These are phyloP conservation scores for Pinus tabuliformis DNA, from an alignment of 75 land plant genomes.

Conservation along the genomic window DNA sequence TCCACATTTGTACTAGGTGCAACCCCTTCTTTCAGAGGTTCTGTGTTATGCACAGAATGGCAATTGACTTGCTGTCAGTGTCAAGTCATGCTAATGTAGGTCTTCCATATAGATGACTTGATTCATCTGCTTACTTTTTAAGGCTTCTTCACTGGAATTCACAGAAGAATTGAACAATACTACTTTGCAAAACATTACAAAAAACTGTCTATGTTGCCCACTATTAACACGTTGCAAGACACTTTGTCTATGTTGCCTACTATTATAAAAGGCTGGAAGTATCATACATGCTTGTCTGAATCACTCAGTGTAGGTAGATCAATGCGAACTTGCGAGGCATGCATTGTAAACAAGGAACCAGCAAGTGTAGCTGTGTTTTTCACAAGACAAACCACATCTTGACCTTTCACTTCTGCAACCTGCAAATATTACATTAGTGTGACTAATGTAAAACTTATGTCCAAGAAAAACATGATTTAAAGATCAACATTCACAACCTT, in stretches of 20 bases:
- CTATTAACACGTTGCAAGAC: background rate
- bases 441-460: background rate
- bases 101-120: background rate
- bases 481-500: background rate
- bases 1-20: too few relatives aligned
- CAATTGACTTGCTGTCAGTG: too few relatives aligned
- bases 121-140: background rate
- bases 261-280: background rate
- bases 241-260: background rate
- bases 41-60: too few relatives aligned
- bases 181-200: background rate
- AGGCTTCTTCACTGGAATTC: background rate
- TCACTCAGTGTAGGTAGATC: slow-evolving; percentile 76
- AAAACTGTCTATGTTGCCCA: background rate
- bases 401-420: slow-evolving; percentile 70
- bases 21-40: too few relatives aligned
- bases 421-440: slow-evolving; percentile 11
- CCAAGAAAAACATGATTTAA: background rate
- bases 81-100: background rate
- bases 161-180: background rate
- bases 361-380: slow-evolving; percentile 86
- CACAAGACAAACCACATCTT: slow-evolving; percentile 69
- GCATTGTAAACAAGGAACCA: slow-evolving; percentile 80
- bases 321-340: slow-evolving; percentile 72
- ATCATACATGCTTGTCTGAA: slow-evolving; percentile 40